Conservation (phyloP, 1,284 basidiomycete species). For the Ceratobasidium sp. region DNA sequence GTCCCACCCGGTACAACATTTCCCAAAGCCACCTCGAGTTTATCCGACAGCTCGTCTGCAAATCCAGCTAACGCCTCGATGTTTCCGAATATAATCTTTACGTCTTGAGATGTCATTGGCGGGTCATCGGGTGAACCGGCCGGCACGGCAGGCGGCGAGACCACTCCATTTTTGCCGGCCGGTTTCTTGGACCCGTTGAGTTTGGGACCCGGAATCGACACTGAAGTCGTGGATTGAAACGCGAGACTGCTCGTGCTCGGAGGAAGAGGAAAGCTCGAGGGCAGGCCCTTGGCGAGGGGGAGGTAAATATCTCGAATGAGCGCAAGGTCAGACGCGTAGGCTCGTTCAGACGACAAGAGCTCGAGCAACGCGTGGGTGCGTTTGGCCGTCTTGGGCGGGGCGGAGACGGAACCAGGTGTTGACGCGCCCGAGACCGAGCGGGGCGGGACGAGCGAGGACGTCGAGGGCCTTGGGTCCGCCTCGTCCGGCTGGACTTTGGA, state of each 20-base stretch:
- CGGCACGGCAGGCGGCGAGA: constrained; percentile 63
- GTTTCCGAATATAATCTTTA: constrained; percentile 80
- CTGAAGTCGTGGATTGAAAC: not conserved
- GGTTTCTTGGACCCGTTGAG: constrained; percentile 41
- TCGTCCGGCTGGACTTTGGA: not conserved
- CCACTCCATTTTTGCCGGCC: constrained; percentile 59
- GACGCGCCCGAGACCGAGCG: not conserved
- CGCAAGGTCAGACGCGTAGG: constrained; percentile 87
- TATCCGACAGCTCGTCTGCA: constrained; percentile 69
- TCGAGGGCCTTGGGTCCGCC: not conserved
- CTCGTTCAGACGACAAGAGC: constrained; percentile 81
- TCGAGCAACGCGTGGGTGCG: constrained; percentile 85
- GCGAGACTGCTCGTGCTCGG: constrained; percentile 28
- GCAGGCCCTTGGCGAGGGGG: constrained; percentile 69
- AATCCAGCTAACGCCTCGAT: constrained; percentile 76
- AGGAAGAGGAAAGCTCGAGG: constrained; percentile 31
- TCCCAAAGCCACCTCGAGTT: constrained; percentile 65
- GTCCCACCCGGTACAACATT: constrained; percentile 54
- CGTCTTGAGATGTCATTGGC: constrained; percentile 76
- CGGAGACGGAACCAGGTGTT: not conserved
- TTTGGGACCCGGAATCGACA: not conserved
- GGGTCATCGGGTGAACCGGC: constrained; percentile 47
- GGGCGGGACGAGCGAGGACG: not conserved
- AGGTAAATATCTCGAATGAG: constrained; percentile 86
- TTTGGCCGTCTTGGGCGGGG: constrained; percentile 57